Conservation (phyloP, 345 rosid genomes). For the Murraya koenigii region DNA sequence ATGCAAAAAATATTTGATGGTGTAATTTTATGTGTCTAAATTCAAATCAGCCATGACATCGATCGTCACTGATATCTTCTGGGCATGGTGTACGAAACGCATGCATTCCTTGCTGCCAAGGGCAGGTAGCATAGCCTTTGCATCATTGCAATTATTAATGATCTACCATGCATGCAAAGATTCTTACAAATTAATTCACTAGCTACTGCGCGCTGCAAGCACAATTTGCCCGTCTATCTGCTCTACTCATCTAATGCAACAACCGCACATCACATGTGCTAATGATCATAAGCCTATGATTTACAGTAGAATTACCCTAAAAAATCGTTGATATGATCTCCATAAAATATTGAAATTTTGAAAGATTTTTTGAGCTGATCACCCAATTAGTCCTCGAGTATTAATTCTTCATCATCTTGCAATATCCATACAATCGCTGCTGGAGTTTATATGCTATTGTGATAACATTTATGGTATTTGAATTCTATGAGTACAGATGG, state of each 20-base stretch:
- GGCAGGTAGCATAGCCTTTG: neutral
- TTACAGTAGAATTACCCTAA: too few species aligned
- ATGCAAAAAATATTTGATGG: too few species aligned
- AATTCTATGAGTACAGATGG: neutral
- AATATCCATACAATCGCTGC: too few species aligned
- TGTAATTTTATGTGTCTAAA: constrained; percentile 12
- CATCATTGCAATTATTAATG: neutral
- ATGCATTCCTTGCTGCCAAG: too few species aligned
- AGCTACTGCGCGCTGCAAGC: neutral
- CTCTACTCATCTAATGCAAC: neutral
- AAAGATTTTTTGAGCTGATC: too few species aligned
- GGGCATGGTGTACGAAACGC: neutral
- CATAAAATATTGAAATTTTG: too few species aligned
- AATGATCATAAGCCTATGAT: neutral
- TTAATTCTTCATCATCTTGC: too few species aligned
- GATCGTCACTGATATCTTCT: neutral
- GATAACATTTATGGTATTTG: neutral
- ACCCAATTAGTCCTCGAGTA: too few species aligned
- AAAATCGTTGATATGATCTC: too few species aligned
- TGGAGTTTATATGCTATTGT: neutral
- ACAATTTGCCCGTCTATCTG: neutral
- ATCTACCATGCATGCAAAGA: neutral
- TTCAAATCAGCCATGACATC: neutral
- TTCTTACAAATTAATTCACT: neutral
- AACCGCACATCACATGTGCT: neutral